A percentile compares a stretch with the other conserved stretches of the same genome.
phyloP scores from a whole-genome alignment of 768 basidiomycete species.

The Agrocybe chaxingu region DNA sequence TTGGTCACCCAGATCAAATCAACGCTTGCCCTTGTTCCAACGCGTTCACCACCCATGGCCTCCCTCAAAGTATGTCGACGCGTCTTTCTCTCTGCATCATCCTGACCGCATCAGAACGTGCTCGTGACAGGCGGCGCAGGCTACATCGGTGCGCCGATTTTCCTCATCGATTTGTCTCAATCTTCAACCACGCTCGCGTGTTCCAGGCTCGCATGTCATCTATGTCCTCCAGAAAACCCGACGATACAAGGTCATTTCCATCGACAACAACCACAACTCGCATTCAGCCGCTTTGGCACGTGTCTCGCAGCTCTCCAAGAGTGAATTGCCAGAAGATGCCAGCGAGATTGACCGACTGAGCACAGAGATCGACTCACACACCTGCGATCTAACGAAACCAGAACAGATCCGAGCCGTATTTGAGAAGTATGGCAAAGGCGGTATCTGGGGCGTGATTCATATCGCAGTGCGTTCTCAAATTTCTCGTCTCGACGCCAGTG shows the following conservation, averaged over 20 bases:
- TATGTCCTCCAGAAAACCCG: constrained; percentile 82
- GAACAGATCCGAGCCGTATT: constrained; percentile 78
- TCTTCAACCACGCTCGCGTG: constrained; percentile 12
- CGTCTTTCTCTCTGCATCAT: constrained; percentile 8
- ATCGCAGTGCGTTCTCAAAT: constrained; percentile 66
- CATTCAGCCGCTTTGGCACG: constrained; percentile 69
- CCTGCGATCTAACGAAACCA: constrained; percentile 72
- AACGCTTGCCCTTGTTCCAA: constrained; percentile 6
- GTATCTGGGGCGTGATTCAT: constrained; percentile 96
- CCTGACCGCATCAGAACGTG: constrained; percentile 34
- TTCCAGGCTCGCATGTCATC: constrained; percentile 88
- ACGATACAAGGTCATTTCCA: constrained; percentile 86
- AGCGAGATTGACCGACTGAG: constrained; percentile 68
- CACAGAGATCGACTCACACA: constrained; percentile 65
- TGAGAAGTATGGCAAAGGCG: constrained; percentile 79
- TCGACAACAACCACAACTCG: constrained; percentile 96
- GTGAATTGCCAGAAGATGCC: constrained; percentile 63
- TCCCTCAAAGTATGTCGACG: constrained; percentile 45
- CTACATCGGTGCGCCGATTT: constrained; percentile 67
- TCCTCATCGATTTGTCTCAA: constrained; percentile 1
- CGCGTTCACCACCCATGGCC: constrained; percentile 14
- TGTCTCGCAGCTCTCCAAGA: constrained; percentile 76
- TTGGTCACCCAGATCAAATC: constrained; percentile 1
- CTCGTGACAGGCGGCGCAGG: constrained; percentile 72
- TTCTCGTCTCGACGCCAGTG: not conserved